Evolutionary conservation across 176 grass and related monocot species (phyloP), one percentile per base, ranked within the genome.

Genomic region (Miscanthus lutarioriparius): DNA sequence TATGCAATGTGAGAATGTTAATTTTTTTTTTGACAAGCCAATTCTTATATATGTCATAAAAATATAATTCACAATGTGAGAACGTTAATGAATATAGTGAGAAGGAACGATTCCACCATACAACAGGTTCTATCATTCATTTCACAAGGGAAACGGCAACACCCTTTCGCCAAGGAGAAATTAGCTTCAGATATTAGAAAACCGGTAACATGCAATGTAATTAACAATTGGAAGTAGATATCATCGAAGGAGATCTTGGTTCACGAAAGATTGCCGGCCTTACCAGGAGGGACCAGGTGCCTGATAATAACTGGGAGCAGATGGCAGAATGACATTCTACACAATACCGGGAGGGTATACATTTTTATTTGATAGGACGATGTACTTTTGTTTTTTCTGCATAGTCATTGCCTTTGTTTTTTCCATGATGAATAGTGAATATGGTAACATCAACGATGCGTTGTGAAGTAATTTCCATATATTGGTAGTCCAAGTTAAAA

Each of bases 261-360:
- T 59, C 74, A 65, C 26, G 39, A 41, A 78, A 75, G 22, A 72
- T 66, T 84, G 64, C 14, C 64, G 81, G 32, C 41, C 68, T 79
- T 94, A 93, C 92, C 92, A 97, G 78, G 76, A 94, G 27, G 64
- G 86, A 7, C 76, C 82, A 66, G 89, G 88, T 44, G 48, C 81
- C 64, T 86, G 64, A 83, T 86, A 83, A 84, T 85, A 73, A 72
- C 75, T 86, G 37, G 87, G 89, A 75, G 85, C 85, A 89, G 89
- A 86, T 40, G 89, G 93, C 32, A 99, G 86, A 85, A 79, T 72
- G 65, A 45, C 53, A 54, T 28, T 94, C 89, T 54, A 94, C 64
- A n/a, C 53, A 61, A 26, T 26, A 26, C 23, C 10, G 1, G 10
- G 58, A 25, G 58, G 10, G 58, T 12, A 26, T 62, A 12, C 58